Evolutionary conservation across 805 yeast species (phyloP).

Genomic region (Candida odintsovae): DNA sequence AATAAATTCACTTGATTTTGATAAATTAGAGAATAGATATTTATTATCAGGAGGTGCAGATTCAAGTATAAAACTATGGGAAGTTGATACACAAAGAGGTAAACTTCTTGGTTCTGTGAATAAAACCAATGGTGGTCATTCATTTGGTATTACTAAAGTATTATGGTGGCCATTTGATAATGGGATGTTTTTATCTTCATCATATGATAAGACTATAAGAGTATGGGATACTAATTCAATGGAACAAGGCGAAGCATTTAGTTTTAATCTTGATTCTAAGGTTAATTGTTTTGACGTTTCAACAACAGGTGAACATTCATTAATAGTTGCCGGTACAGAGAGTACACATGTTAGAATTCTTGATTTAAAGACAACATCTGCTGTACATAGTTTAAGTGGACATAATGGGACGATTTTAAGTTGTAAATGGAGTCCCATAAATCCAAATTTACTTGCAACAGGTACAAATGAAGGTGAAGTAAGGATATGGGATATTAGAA

Average conservation of each 20-base stretch:
- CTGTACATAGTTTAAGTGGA: constrained; percentile 66
- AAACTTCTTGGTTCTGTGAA: constrained; percentile 16
- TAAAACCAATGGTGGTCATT: constrained; percentile 41
- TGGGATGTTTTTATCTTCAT: constrained; percentile 78
- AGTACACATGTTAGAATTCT: constrained; percentile 62
- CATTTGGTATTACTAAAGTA: constrained; percentile 65
- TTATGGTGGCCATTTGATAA: constrained; percentile 89
- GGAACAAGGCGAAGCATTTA: constrained; percentile 60
- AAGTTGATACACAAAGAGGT: constrained; percentile 25
- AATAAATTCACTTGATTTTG: constrained; percentile 57
- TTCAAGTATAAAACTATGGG: constrained; percentile 65
- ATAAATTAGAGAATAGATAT: constrained; percentile 37
- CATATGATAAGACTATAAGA: constrained; percentile 71
- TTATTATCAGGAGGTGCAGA: constrained; percentile 73
- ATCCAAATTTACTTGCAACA: constrained; percentile 57
- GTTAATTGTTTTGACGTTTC: constrained; percentile 65
- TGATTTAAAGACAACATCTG: constrained; percentile 68
- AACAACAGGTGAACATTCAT: constrained; percentile 37
- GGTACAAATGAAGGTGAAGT: constrained; percentile 82
- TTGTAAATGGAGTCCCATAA: constrained; percentile 71
- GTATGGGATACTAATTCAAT: constrained; percentile 76
- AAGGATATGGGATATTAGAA: constrained; percentile 80
- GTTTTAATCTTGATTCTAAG: constrained; percentile 54
- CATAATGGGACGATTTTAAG: constrained; percentile 46
- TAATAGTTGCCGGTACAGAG: constrained; percentile 68